phyloP scores from a whole-genome alignment of 768 basidiomycete genomes.

The Plicaturopsis crispa region DNA sequence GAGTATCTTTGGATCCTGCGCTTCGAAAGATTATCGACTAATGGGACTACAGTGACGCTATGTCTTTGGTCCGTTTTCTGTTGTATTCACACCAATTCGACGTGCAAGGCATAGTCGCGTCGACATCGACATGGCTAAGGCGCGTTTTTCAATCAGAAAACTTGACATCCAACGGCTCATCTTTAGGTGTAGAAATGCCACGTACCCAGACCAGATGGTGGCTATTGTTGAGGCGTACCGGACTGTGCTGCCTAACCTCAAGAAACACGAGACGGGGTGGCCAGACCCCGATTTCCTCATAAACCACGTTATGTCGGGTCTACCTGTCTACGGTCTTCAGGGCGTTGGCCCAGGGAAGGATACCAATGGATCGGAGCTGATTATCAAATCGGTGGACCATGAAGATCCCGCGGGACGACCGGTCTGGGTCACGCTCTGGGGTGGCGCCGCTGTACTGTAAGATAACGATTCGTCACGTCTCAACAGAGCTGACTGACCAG shows the following conservation, averaged over 20 bases:
- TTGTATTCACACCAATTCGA: conserved; percentile 9
- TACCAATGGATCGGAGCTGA: conserved; percentile 4
- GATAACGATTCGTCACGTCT: too few relatives aligned
- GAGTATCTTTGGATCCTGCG: too few relatives aligned
- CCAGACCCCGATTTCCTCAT: conserved; percentile 4
- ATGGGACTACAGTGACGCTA: conserved; percentile 3
- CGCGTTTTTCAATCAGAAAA: too few relatives aligned
- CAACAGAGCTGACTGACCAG: too few relatives aligned
- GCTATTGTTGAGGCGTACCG: conserved; percentile 3
- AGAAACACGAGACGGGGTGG: conserved; percentile 4
- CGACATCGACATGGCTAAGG: conserved; percentile 10
- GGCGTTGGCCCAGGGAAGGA: conserved; percentile 5
- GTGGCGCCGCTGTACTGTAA: too few relatives aligned
- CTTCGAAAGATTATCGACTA: too few relatives aligned
- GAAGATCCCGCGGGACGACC: background rate
- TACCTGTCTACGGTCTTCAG: conserved; percentile 8
- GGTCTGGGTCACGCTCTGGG: conserved; percentile 8
- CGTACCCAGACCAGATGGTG: conserved; percentile 6
- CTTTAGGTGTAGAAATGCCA: conserved; percentile 4
- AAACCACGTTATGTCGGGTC: conserved; percentile 3
- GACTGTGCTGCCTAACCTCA: conserved; percentile 7
- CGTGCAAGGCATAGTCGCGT: conserved; percentile 7
- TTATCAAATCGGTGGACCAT: background rate
- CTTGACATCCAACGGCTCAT: too few relatives aligned
- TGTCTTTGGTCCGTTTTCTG: conserved; percentile 9